These are phyloP conservation scores for Zymoseptoria passerinii DNA, from an alignment of 2,329 filamentous ascomycete genomes.

Conservation along the genomic window DNA sequence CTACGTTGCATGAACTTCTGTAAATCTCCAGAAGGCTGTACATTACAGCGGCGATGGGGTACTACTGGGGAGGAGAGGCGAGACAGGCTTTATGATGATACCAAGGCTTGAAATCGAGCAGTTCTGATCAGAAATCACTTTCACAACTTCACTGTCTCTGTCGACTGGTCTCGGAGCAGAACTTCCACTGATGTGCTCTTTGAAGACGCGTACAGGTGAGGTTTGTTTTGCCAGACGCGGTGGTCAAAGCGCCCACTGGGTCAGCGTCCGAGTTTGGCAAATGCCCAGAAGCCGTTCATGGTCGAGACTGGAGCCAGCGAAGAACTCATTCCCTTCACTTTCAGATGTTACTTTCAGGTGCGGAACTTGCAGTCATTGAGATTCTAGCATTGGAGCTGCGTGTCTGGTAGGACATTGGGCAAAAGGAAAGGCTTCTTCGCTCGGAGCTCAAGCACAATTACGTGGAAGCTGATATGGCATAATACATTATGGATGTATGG, in stretches of 20 bases:
- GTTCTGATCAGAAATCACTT: constrained; percentile 14
- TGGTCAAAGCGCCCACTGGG: neutral
- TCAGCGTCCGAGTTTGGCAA: neutral
- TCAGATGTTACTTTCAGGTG: too few relatives aligned
- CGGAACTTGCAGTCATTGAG: too few relatives aligned
- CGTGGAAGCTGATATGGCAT: neutral
- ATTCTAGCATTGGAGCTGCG: too few relatives aligned
- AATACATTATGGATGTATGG: too few relatives aligned
- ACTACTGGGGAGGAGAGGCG: constrained; percentile 12
- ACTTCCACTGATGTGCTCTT: neutral
- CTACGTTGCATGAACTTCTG: constrained; percentile 14
- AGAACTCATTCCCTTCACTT: neutral
- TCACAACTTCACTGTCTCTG: constrained; percentile 11
- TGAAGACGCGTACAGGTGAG: neutral
- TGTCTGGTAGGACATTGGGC: too few relatives aligned
- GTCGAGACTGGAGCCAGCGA: neutral
- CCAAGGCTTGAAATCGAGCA: constrained; percentile 18
- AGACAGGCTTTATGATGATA: constrained; percentile 22
- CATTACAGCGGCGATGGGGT: constrained; percentile 16
- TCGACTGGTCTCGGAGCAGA: neutral
- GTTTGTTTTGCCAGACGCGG: neutral
- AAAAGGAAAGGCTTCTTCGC: neutral
- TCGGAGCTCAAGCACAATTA: neutral
- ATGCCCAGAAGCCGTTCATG: neutral
- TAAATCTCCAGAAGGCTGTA: constrained; percentile 22